Conservation (phyloP, 108 stramenopile genomes). For the Chaetoceros muelleri region DNA sequence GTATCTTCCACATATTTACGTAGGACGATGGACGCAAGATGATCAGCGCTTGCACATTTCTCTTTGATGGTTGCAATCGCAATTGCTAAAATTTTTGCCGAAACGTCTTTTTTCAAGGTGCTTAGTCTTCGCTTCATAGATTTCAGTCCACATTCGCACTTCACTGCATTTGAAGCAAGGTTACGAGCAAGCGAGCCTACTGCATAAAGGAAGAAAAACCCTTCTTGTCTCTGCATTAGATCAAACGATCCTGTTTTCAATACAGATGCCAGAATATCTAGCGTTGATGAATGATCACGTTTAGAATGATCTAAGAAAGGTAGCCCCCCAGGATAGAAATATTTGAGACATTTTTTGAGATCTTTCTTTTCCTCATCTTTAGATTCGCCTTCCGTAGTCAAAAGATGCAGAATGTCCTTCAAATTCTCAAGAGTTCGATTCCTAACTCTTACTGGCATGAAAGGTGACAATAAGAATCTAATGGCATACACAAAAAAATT, state of each 20-base stretch:
- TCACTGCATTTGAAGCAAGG: conserved; percentile 23
- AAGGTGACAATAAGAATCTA: conserved; percentile 46
- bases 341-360: conserved; percentile 3
- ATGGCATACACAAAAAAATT: conserved; percentile 47
- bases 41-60: background rate
- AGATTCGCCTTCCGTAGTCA: conserved; percentile 40
- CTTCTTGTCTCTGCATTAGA: conserved; percentile 11
- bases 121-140: conserved; percentile 19
- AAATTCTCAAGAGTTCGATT: conserved; percentile 34
- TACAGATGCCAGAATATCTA: conserved; percentile 20
- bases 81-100: background rate
- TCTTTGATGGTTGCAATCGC: background rate
- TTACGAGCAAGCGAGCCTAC: conserved; percentile 27
- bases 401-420: conserved; percentile 46
- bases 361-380: conserved; percentile 9
- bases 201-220: conserved; percentile 23
- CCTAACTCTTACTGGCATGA: conserved; percentile 43
- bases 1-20: too few relatives aligned
- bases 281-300: conserved; percentile 15
- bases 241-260: conserved; percentile 13
- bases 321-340: conserved; percentile 20
- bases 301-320: conserved; percentile 20
- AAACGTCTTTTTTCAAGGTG: background rate
- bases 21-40: background rate
- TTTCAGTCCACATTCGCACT: conserved; percentile 32